These are phyloP conservation scores for Cenococcum geophilum DNA, from an alignment of 495 filamentous ascomycete species.

Conservation along the genomic window DNA sequence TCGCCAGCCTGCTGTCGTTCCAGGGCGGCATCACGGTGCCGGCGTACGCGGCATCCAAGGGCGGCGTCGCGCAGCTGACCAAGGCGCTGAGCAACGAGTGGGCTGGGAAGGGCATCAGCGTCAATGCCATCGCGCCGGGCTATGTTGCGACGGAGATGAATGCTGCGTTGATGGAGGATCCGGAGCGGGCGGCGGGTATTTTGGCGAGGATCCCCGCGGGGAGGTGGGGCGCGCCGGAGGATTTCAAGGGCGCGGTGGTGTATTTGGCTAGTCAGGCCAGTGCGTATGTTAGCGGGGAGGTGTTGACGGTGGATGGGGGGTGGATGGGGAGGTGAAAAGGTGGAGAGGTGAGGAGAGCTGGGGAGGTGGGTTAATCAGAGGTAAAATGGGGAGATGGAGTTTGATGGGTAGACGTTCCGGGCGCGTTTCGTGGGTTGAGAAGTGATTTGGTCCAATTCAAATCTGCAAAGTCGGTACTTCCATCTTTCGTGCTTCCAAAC, in stretches of 20 bases:
- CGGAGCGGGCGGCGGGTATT: conserved; percentile 62
- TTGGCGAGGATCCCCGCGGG: conserved; percentile 77
- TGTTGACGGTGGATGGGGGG: conserved; percentile 80
- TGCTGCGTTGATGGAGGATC: conserved; percentile 67
- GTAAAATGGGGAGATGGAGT: too few relatives aligned
- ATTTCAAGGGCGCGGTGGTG: conserved; percentile 80
- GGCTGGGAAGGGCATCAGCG: conserved; percentile 61
- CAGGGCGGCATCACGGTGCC: conserved; percentile 89
- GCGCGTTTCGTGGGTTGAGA: too few relatives aligned
- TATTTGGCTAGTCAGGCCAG: conserved; percentile 72
- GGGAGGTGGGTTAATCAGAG: too few relatives aligned
- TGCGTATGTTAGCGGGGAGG: conserved; percentile 74
- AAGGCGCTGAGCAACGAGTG: conserved; percentile 87
- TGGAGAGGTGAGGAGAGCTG: too few relatives aligned
- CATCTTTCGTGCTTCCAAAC: too few relatives aligned
- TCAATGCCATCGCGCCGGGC: conserved; percentile 48
- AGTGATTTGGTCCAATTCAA: too few relatives aligned
- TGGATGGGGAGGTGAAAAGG: conserved; percentile 97
- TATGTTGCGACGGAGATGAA: conserved; percentile 96
- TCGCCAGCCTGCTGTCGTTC: conserved; percentile 78
- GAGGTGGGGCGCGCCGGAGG: conserved; percentile 79
- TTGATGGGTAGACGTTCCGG: too few relatives aligned
- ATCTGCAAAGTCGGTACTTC: too few relatives aligned
- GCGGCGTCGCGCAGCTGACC: conserved; percentile 78
- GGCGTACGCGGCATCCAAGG: conserved; percentile 85